Evolutionary conservation across 1,284 basidiomycete genomes (phyloP).

Genomic region (Rugosomyces carneus): DNA sequence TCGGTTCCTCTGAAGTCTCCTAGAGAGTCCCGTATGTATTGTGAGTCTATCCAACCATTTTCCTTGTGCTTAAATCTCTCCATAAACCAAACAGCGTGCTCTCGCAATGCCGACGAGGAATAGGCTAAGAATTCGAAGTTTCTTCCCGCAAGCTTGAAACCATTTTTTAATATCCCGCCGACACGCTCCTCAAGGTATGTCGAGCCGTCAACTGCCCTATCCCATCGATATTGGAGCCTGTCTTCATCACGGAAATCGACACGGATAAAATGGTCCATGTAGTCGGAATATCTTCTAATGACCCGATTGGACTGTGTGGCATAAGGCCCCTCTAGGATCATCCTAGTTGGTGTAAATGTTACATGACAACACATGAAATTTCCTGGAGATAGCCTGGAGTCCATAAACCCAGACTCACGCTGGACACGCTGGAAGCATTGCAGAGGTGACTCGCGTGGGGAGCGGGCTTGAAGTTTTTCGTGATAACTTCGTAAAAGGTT

Average conservation of each 20-base stretch:
- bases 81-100: constrained; percentile 77
- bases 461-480: constrained; percentile 36
- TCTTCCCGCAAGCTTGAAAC: constrained; percentile 64
- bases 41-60: constrained; percentile 41
- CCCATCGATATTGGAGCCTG: constrained; percentile 60
- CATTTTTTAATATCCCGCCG: constrained; percentile 54
- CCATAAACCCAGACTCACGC: constrained; percentile 20
- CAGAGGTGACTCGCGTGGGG: constrained; percentile 36
- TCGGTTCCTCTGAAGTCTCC: constrained; percentile 53
- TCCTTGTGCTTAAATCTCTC: constrained; percentile 46
- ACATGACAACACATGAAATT: constrained; percentile 56
- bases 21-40: constrained; percentile 51
- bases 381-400: constrained; percentile 22
- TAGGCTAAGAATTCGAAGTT: constrained; percentile 71
- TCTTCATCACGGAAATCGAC: constrained; percentile 80
- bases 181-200: constrained; percentile 56
- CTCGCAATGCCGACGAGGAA: constrained; percentile 62
- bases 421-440: constrained; percentile 43
- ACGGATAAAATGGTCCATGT: constrained; percentile 62
- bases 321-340: constrained; percentile 67
- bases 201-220: constrained; percentile 53
- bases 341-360: constrained; percentile 66
- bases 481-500: constrained; percentile 48
- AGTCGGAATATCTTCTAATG: constrained; percentile 52
- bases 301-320: constrained; percentile 58